These are phyloP conservation scores for Puya raimondii DNA, from an alignment of 176 grass and related monocot species.

Conservation along the genomic window DNA sequence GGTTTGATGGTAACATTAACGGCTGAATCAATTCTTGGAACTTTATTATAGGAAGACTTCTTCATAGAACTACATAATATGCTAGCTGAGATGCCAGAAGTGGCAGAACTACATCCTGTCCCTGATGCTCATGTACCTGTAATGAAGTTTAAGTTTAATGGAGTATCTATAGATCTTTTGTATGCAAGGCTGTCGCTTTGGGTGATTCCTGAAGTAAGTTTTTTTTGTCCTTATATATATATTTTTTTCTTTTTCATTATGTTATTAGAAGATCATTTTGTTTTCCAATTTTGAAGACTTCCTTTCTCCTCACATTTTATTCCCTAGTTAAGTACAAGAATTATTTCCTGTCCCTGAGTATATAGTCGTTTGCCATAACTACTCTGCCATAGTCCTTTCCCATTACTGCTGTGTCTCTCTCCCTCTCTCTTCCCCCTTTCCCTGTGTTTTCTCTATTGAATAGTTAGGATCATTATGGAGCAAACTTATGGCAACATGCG, in stretches of 20 bases:
- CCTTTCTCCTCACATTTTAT: no score
- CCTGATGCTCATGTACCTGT: conserved; percentile 92
- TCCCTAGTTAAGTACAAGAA: no score
- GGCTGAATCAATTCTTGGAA: conserved; percentile 14
- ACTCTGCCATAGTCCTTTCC: no score
- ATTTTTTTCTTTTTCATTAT: conserved; percentile 10
- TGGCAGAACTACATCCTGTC: conserved; percentile 75
- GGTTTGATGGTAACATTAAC: neutral
- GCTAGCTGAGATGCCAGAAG: conserved; percentile 78
- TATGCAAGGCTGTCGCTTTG: conserved; percentile 71
- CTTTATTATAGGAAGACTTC: conserved; percentile 61
- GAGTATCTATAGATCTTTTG: conserved; percentile 83
- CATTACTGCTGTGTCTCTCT: no score
- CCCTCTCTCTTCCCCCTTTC: no score
- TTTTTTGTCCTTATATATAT: neutral
- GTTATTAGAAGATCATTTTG: neutral
- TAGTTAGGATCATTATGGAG: no score
- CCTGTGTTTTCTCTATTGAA: no score
- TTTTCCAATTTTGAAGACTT: neutral
- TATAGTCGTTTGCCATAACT: no score
- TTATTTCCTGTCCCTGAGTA: no score
- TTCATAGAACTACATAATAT: conserved; percentile 68
- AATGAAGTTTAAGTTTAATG: conserved; percentile 63
- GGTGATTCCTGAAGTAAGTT: conserved; percentile 79
- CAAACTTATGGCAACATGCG: no score